phyloP scores from a whole-genome alignment of 73 alveolate genomes.

The Uronychia setigera region DNA sequence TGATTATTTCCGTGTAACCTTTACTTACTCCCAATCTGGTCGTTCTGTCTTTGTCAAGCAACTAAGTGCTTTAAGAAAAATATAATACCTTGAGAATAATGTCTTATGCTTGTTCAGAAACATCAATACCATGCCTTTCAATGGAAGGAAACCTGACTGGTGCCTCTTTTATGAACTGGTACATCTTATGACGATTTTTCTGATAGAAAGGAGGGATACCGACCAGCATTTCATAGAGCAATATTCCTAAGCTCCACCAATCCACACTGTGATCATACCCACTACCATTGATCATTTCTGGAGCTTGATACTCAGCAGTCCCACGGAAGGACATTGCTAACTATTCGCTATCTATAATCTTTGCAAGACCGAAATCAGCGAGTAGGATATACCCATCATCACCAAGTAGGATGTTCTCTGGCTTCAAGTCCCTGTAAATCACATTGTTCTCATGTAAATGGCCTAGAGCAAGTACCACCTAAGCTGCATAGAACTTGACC shows the following conservation, averaged over 20 bases:
- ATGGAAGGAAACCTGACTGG: constrained; percentile 69
- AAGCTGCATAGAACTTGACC: constrained; percentile 87
- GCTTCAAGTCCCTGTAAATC: constrained; percentile 87
- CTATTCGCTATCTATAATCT: constrained; percentile 62
- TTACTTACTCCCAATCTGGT: constrained; percentile 46
- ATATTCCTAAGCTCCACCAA: constrained; percentile 89
- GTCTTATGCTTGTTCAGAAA: constrained; percentile 47
- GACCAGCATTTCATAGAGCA: constrained; percentile 75
- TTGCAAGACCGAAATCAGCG: constrained; percentile 90
- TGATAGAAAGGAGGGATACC: constrained; percentile 82
- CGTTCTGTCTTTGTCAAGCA: constrained; percentile 59
- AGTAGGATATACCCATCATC: constrained; percentile 78
- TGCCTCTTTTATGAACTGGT: constrained; percentile 58
- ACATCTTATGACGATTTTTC: constrained; percentile 62
- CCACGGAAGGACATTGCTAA: constrained; percentile 75
- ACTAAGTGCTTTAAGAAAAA: not conserved
- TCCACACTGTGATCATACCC: constrained; percentile 80
- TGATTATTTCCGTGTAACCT: constrained; percentile 40
- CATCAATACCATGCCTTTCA: constrained; percentile 53
- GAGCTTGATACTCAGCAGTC: constrained; percentile 89
- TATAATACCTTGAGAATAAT: constrained; percentile 41
- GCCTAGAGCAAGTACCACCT: constrained; percentile 81
- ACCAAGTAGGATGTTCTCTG: constrained; percentile 85
- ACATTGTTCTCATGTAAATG: constrained; percentile 73
- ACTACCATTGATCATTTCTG: constrained; percentile 80